A percentile compares a stretch with the other conserved stretches of the same genome.
Evolutionary conservation across 306 rosid genomes (phyloP).

Genomic region (Inga leiocalycina): DNA sequence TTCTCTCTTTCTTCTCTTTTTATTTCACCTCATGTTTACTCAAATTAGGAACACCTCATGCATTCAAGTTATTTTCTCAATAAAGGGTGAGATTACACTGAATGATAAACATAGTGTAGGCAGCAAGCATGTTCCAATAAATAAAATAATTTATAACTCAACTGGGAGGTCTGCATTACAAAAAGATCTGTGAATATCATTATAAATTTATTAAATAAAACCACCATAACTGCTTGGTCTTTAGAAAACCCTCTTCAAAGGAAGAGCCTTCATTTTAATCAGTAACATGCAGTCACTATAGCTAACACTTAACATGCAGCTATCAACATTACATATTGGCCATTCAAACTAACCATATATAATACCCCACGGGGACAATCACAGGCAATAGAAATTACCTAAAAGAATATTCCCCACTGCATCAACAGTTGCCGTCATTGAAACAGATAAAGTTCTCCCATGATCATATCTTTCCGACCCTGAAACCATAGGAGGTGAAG

Average conservation of each 20-base stretch:
- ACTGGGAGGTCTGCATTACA: neutral
- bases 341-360: constrained; percentile 10
- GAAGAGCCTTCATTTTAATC: constrained; percentile 1
- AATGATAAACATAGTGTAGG: neutral
- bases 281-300: neutral
- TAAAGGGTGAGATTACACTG: neutral
- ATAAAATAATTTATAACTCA: neutral
- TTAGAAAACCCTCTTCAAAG: constrained; percentile 12
- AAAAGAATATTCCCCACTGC: constrained; percentile 68
- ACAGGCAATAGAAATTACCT: constrained; percentile 46
- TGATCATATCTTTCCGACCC: constrained; percentile 44
- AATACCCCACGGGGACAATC: neutral
- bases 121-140: neutral
- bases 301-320: neutral
- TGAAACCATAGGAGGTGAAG: constrained; percentile 37
- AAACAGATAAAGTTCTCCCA: constrained; percentile 64
- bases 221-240: constrained; percentile 2
- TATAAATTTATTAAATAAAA: constrained; percentile 4
- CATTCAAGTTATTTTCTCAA: neutral
- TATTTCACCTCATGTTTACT: neutral
- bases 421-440: constrained; percentile 88
- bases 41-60: neutral
- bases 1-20: neutral
- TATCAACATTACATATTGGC: neutral
- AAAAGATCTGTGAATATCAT: neutral